Base-by-base conservation (phyloP, 169 alveolate species). In the Plasmodium fragile region DNA sequence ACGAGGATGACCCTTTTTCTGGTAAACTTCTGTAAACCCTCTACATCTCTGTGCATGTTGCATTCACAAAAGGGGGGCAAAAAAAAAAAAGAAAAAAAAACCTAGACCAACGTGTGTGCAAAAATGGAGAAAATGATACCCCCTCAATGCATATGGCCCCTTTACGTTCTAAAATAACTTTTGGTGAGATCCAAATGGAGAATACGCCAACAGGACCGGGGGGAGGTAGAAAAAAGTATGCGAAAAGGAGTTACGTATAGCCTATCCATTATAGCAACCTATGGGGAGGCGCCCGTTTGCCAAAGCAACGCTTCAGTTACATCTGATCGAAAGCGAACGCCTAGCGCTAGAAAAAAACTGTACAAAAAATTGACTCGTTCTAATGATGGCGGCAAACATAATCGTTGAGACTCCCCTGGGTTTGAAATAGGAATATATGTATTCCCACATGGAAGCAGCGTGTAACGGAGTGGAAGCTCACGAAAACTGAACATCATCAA, bases 401-500 rank as follows among this genome's bases (percentile, higher is more conserved):
- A 45, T 45, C 18, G 18, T 45, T 8, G 55, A 45, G 55, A 45
- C 5, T 11, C 55, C n/a, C 8, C 18, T 52, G 53, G 30, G 10
- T 81, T 81, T 81, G 18, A 7, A n/a, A 52, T 52, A 41, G 10
- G 11, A 11, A 8, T 8, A 34, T 81, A 77, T 81, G 90, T 81
- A 25, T 22, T 25, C 55, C 36, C 39, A 80, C 25, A 43, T 80
- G n/a, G 77, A n/a, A 25, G 28, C 41, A n/a, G 52, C n/a, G 4
- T 18, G 73, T 80, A n/a, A 32, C 4, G 52, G 6, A 30, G 52
- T 41, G 34, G 75, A 1, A 28, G 28, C 41, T 32, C 59, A 43
- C 55, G 18, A 11, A 11, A 45, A 11, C 5, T 45, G 18, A 45
- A 45, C 55, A 11, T 0, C 5, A 45, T 45, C 55, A 11, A 45